Conservation (phyloP, 257 asterid species). For the Cynanchum wilfordii region DNA sequence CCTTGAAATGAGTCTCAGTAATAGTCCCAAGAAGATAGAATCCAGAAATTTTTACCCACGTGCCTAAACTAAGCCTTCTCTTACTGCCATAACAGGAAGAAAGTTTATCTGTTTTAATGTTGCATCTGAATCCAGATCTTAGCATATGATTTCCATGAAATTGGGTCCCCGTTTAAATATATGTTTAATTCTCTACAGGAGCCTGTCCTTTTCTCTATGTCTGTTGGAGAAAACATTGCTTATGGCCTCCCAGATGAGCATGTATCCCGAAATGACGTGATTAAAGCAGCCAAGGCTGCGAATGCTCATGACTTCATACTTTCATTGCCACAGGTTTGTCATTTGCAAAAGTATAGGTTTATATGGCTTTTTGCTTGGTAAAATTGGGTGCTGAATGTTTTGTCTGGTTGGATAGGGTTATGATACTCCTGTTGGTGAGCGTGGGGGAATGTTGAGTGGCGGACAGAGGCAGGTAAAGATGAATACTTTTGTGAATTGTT, state of each 20-base stretch:
- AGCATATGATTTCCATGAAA: not conserved
- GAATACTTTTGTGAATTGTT: not conserved
- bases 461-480: constrained; percentile 86
- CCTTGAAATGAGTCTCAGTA: too few species aligned
- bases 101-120: constrained; percentile 2
- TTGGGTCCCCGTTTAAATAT: constrained; percentile 18
- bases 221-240: constrained; percentile 94
- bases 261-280: constrained; percentile 82
- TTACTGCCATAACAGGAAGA: too few species aligned
- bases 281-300: constrained; percentile 98
- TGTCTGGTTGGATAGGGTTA: constrained; percentile 52
- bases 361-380: constrained; percentile 8
- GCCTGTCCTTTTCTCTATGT: constrained; percentile 87
- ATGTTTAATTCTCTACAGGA: constrained; percentile 45
- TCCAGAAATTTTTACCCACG: too few species aligned
- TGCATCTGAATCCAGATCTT: not conserved
- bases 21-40: too few species aligned
- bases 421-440: constrained; percentile 93
- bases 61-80: too few species aligned
- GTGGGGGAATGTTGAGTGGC: constrained; percentile 95
- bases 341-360: constrained; percentile 11
- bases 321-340: constrained; percentile 81
- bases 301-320: constrained; percentile 94
- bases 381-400: constrained; percentile 18
- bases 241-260: constrained; percentile 91